phyloP scores from a whole-genome alignment of 352 stramenopile species.

The Phytophthora quininea region DNA sequence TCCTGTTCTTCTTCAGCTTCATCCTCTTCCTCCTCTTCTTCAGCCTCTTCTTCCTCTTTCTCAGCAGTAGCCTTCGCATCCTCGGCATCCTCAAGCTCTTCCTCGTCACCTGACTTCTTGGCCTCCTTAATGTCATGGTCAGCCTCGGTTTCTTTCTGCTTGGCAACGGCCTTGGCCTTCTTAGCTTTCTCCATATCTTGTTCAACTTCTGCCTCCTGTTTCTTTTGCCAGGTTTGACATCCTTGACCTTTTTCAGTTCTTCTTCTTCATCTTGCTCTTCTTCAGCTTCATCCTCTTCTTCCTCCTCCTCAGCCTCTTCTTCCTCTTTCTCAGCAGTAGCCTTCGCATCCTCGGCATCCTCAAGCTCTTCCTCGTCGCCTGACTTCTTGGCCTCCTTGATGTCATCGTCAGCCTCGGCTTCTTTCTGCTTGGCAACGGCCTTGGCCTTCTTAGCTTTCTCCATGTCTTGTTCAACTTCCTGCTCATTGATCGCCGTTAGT shows the following conservation, averaged over 20 bases:
- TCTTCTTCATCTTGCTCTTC: slow-evolving; percentile 27
- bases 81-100: slow-evolving; percentile 27
- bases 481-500: slow-evolving; percentile 24
- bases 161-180: slow-evolving; percentile 22
- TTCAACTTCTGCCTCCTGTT: slow-evolving; percentile 27
- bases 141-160: slow-evolving; percentile 34
- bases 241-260: slow-evolving; percentile 15
- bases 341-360: slow-evolving; percentile 23
- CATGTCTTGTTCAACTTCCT: slow-evolving; percentile 35
- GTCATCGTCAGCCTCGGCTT: slow-evolving; percentile 34
- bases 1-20: slow-evolving; percentile 22
- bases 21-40: slow-evolving; percentile 24
- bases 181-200: slow-evolving; percentile 32
- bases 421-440: slow-evolving; percentile 24
- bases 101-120: slow-evolving; percentile 22
- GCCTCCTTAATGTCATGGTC: slow-evolving; percentile 34
- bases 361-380: slow-evolving; percentile 26
- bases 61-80: slow-evolving; percentile 23
- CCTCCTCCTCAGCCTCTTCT: slow-evolving; percentile 28
- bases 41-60: slow-evolving; percentile 29
- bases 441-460: slow-evolving; percentile 28
- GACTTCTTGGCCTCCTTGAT: slow-evolving; percentile 27
- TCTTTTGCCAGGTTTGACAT: slow-evolving; percentile 13
- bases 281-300: slow-evolving; percentile 16
- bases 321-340: slow-evolving; percentile 30